A percentile compares a stretch with the other conserved stretches of the same genome.
phyloP scores from a whole-genome alignment of 148 eudicot genomes.

The Agrostemma githago region DNA sequence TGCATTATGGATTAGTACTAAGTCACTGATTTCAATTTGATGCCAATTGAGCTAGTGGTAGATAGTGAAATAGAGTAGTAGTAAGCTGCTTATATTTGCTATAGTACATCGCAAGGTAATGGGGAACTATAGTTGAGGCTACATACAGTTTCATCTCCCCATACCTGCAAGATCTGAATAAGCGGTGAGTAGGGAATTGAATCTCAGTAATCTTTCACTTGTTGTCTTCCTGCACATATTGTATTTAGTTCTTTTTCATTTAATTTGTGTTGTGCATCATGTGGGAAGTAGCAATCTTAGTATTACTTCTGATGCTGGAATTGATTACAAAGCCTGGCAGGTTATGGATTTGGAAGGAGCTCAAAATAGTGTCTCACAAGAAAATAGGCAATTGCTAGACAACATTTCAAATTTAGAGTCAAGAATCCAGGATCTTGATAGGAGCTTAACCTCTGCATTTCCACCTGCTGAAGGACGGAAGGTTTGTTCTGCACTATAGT shows the following conservation, averaged over 20 bases:
- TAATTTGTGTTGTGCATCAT: not conserved
- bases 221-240: not conserved
- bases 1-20: not conserved
- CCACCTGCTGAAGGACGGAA: conserved; percentile 28
- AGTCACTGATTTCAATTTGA: not conserved
- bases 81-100: not conserved
- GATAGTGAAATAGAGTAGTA: not conserved
- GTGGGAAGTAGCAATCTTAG: not conserved
- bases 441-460: conserved; percentile 28
- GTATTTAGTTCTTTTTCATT: not conserved
- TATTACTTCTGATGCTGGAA: conserved; percentile 46
- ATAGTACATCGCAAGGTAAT: not conserved
- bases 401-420: conserved; percentile 46
- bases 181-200: not conserved
- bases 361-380: conserved; percentile 40
- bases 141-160: not conserved
- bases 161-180: not conserved
- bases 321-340: conserved; percentile 71
- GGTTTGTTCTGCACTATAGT: conserved; percentile 27
- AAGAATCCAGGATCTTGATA: conserved; percentile 55
- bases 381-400: conserved; percentile 51
- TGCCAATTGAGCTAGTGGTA: not conserved
- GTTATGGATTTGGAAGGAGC: conserved; percentile 71
- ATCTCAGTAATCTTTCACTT: not conserved
- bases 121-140: not conserved